Evolutionary conservation across 495 filamentous ascomycete genomes (phyloP).

Genomic region (Jackrogersella minutella): DNA sequence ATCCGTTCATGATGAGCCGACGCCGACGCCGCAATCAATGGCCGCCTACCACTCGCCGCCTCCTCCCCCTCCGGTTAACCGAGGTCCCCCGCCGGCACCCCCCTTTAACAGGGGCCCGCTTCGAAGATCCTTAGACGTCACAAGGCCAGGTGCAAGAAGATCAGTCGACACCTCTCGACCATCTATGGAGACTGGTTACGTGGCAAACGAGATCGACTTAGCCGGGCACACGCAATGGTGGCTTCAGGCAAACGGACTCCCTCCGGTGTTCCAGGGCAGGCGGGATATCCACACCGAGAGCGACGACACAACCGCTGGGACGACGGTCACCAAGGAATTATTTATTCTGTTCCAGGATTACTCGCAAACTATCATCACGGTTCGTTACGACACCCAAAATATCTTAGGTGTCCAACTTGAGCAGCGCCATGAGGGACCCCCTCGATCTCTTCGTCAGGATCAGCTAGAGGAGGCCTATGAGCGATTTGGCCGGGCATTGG

Average conservation of each 20-base stretch:
- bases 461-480: constrained; percentile 86
- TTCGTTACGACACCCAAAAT: constrained; percentile 78
- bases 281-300: constrained; percentile 84
- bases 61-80: constrained; percentile 55
- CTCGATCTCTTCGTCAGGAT: constrained; percentile 86
- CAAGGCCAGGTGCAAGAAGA: constrained; percentile 64
- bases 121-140: constrained; percentile 75
- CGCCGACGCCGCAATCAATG: constrained; percentile 46
- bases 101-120: constrained; percentile 55
- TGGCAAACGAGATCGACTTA: constrained; percentile 88
- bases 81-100: constrained; percentile 57
- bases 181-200: constrained; percentile 76
- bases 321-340: constrained; percentile 75
- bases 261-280: constrained; percentile 81
- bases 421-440: constrained; percentile 87
- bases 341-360: constrained; percentile 93
- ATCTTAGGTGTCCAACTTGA: constrained; percentile 75
- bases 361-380: constrained; percentile 89
- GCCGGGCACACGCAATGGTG: constrained; percentile 80
- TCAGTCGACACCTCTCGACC: constrained; percentile 73
- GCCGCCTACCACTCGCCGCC: constrained; percentile 63
- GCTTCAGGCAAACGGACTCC: constrained; percentile 75
- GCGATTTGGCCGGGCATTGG: constrained; percentile 77
- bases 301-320: constrained; percentile 76
- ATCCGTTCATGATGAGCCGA: constrained; percentile 24